A percentile compares a stretch with the other conserved stretches of the same genome.
Evolutionary conservation across 2,329 filamentous ascomycete species (phyloP).

Genomic region (Scorias spongiosa): DNA sequence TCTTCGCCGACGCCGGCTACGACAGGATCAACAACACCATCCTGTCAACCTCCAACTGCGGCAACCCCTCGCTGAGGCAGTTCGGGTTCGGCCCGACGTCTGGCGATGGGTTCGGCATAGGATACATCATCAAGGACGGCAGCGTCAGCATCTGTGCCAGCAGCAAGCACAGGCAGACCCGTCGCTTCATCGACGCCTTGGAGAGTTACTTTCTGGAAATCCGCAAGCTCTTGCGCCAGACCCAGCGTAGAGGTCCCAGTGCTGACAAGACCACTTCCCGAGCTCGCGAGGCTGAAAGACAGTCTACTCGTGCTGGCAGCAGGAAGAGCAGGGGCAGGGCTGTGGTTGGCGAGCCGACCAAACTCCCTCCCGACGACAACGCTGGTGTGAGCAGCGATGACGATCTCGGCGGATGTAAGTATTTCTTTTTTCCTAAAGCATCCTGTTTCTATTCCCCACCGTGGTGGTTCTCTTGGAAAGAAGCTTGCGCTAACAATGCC

Average conservation of each 20-base stretch:
- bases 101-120: conserved; percentile 88
- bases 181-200: conserved; percentile 73
- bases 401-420: conserved; percentile 85
- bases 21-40: conserved; percentile 92
- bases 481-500: conserved; percentile 4
- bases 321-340: conserved; percentile 59
- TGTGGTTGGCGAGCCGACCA: conserved; percentile 39
- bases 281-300: conserved; percentile 44
- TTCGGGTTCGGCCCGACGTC: conserved; percentile 95
- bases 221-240: conserved; percentile 63
- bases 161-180: conserved; percentile 87
- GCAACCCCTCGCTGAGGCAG: conserved; percentile 83
- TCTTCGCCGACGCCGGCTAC: conserved; percentile 85
- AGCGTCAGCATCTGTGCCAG: conserved; percentile 80
- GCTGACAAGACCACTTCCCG: conserved; percentile 39
- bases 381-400: conserved; percentile 65
- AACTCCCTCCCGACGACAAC: conserved; percentile 49
- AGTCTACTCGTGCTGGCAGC: conserved; percentile 25
- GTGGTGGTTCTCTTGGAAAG: background rate
- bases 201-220: conserved; percentile 88
- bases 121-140: conserved; percentile 97
- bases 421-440: conserved; percentile 1
- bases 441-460: too few species aligned
- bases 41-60: conserved; percentile 94
- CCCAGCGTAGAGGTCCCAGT: conserved; percentile 40